Evolutionary conservation across 2,329 filamentous ascomycete genomes (phyloP).

Genomic region (Cladosporium sp.): DNA sequence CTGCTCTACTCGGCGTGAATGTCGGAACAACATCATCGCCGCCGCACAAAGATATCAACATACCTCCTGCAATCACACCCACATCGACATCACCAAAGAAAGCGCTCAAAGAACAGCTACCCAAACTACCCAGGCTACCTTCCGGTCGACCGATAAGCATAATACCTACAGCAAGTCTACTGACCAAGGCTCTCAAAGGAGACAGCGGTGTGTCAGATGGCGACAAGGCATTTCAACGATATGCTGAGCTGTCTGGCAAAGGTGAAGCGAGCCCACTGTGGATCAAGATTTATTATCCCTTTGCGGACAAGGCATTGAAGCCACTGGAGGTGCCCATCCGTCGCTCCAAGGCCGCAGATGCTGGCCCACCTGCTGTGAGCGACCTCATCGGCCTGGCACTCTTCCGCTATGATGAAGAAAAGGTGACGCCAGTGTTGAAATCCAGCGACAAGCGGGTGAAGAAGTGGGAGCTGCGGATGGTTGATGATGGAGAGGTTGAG

Average conservation of each 20-base stretch:
- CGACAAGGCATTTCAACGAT: conserved; percentile 72
- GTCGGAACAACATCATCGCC: conserved; percentile 54
- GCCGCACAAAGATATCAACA: conserved; percentile 37
- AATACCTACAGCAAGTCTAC: conserved; percentile 67
- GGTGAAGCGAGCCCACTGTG: conserved; percentile 74
- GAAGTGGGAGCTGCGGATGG: conserved; percentile 80
- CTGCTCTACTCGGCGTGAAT: conserved; percentile 67
- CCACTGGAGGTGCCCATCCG: conserved; percentile 72
- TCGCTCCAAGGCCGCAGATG: conserved; percentile 67
- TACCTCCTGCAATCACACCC: conserved; percentile 45
- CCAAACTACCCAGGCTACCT: conserved; percentile 65
- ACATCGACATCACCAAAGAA: conserved; percentile 61
- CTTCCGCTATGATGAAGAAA: conserved; percentile 77
- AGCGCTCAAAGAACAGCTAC: conserved; percentile 57
- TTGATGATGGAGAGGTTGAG: conserved; percentile 80
- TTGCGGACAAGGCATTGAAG: conserved; percentile 63
- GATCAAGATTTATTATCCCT: conserved; percentile 75
- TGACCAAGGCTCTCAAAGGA: conserved; percentile 66
- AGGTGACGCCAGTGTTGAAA: conserved; percentile 66
- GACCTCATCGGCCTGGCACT: conserved; percentile 80
- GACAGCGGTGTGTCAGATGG: conserved; percentile 34
- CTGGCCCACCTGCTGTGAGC: conserved; percentile 66
- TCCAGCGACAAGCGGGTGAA: conserved; percentile 73
- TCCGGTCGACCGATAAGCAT: conserved; percentile 72
- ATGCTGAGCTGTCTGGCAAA: conserved; percentile 74